Conservation (phyloP, 1,284 basidiomycete species). For the Ceratobasidium theobromae region DNA sequence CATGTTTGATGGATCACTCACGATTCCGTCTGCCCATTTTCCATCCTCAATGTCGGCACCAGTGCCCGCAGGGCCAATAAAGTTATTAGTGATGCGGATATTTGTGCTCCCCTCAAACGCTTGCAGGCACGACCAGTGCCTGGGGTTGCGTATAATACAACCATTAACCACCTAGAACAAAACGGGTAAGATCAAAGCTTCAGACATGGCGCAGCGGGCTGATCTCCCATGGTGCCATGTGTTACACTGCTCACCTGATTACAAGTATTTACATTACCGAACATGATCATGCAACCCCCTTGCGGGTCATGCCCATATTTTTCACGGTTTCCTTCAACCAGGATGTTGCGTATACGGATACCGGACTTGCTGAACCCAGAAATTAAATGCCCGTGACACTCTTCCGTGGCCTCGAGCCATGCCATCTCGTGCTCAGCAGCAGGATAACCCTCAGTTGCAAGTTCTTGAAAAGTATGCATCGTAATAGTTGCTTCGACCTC, state of each 20-base stretch:
- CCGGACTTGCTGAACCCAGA: constrained; percentile 34
- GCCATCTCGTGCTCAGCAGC: constrained; percentile 38
- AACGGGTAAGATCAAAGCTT: not conserved
- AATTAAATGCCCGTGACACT: constrained; percentile 35
- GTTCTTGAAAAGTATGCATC: constrained; percentile 37
- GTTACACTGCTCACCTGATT: constrained; percentile 35
- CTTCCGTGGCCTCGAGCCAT: constrained; percentile 36
- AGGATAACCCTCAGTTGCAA: constrained; percentile 40
- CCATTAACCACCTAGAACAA: constrained; percentile 37
- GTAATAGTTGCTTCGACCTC: constrained; percentile 34
- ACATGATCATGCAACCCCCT: constrained; percentile 37
- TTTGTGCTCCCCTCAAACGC: constrained; percentile 39
- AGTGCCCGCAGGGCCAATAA: constrained; percentile 38
- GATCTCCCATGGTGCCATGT: not conserved
- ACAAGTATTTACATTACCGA: constrained; percentile 18
- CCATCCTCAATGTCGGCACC: constrained; percentile 35
- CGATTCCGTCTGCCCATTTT: constrained; percentile 39
- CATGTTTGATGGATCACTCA: not conserved
- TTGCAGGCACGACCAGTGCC: constrained; percentile 40
- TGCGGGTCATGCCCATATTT: constrained; percentile 34
- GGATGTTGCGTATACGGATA: constrained; percentile 37
- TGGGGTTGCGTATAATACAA: constrained; percentile 38
- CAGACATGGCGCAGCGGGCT: not conserved
- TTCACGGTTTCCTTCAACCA: constrained; percentile 37
- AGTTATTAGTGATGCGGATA: constrained; percentile 38